Conservation (phyloP, 768 basidiomycete genomes). For the Favolaschia claudopus region DNA sequence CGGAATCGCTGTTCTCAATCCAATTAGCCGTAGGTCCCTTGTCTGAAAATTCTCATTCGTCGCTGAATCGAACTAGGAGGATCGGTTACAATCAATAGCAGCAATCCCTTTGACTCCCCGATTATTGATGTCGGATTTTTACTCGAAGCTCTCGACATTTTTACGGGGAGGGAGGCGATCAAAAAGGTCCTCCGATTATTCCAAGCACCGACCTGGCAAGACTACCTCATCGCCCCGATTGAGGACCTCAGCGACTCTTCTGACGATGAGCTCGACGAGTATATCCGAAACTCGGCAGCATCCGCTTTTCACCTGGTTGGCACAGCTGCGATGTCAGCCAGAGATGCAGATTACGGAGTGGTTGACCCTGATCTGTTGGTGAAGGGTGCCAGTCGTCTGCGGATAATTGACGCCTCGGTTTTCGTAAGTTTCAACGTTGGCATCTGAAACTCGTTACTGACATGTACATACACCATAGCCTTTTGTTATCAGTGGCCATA, state of each 20-base stretch:
- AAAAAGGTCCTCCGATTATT: slow-evolving; percentile 16
- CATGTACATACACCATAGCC: not conserved
- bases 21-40: slow-evolving; percentile 29
- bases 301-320: slow-evolving; percentile 26
- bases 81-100: slow-evolving; percentile 41
- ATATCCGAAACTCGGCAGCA: slow-evolving; percentile 1
- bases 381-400: not conserved
- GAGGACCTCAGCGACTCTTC: not conserved
- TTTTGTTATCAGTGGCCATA: not conserved
- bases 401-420: not conserved
- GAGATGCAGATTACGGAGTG: slow-evolving; percentile 11
- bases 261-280: slow-evolving; percentile 17
- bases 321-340: slow-evolving; percentile 27
- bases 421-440: not conserved
- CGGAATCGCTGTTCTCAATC: not conserved
- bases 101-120: slow-evolving; percentile 47
- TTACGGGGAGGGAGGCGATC: slow-evolving; percentile 20
- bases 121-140: slow-evolving; percentile 55
- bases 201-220: slow-evolving; percentile 22
- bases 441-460: not conserved
- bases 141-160: slow-evolving; percentile 20
- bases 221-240: slow-evolving; percentile 20
- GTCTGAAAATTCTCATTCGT: not conserved
- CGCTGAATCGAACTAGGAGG: slow-evolving; percentile 25
- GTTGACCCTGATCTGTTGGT: slow-evolving; percentile 2